Base-by-base conservation (phyloP, 805 yeast genomes). In the Schwanniomyces occidentalis region DNA sequence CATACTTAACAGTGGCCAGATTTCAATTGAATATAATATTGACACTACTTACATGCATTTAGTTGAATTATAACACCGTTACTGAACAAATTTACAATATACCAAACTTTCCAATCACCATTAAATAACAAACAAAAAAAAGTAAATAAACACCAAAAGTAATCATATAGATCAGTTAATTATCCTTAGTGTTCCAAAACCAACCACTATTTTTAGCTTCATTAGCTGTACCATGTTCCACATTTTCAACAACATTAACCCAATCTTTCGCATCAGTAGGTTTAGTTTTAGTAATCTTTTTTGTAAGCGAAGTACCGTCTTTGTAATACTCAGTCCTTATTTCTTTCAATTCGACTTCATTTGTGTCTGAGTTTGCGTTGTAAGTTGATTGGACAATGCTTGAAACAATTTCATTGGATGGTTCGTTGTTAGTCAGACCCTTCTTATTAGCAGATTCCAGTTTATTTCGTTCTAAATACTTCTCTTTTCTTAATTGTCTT, bases 221-320 rank as follows among this genome's bases (percentile, higher is more conserved):
- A 3, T 38, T 41, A 30, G 38, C 35, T 9, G 15, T 23, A 24
- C 27, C 37, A 8, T 44, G 41, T 16, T 44, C 52, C 14, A 42
- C 44, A n/a, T 45, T 47, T 36, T 63, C 65, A 9, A 50, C 46
- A 3, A 60, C 59, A 10, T 46, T 48, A 12, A 35, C 47, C 73
- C 73, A 68, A 5, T 57, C 51, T 9, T 42, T 42, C 3, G 69
- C 52, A 3, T 61, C 66, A 28, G 52, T 25, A 2, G 71, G 67
- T 40, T 57, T 65, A 24, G 56, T 37, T 44, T 58, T 63, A 23
- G 51, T 48, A 16, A 59, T 43, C 13, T 51, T 57, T 30, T 51
- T 57, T 9, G 64, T 58, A 13, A 41, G 33, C 9, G 64, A 53
- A 2, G 66, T 63, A 17, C 74, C 74, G 40, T 68, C 71, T 18